These are phyloP conservation scores for Rehmannia glutinosa DNA, from an alignment of 257 asterid species.

Conservation along the genomic window DNA sequence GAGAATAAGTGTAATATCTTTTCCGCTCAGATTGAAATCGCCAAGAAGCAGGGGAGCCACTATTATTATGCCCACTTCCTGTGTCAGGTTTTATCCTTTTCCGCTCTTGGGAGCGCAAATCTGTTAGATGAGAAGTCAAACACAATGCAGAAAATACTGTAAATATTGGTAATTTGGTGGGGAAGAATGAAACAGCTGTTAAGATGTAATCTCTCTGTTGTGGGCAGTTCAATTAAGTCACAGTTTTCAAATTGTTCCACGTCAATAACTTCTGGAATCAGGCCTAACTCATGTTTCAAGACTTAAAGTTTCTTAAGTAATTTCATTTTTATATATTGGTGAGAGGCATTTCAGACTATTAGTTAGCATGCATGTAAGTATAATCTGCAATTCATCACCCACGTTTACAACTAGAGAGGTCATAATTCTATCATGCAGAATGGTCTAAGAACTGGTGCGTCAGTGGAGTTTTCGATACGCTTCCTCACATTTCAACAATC, in stretches of 20 bases:
- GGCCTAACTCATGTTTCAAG: not conserved
- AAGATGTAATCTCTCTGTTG: not conserved
- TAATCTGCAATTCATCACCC: not conserved
- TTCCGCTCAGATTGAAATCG: slow-evolving; percentile 36
- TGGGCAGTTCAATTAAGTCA: too few relatives aligned
- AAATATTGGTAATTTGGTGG: not conserved
- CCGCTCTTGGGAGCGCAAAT: slow-evolving; percentile 35
- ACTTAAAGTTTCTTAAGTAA: not conserved
- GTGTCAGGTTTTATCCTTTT: slow-evolving; percentile 49
- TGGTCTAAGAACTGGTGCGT: too few relatives aligned
- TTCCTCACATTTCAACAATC: not conserved
- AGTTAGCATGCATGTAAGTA: not conserved
- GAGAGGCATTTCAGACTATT: not conserved
- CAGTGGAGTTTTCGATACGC: not conserved
- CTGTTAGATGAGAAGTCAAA: slow-evolving; percentile 31
- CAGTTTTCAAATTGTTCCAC: not conserved
- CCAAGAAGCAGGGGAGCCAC: slow-evolving; percentile 40
- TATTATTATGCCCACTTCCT: slow-evolving; percentile 22
- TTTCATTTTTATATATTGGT: slow-evolving; percentile 1
- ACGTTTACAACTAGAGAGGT: too few relatives aligned
- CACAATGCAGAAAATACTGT: not conserved
- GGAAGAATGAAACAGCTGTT: not conserved
- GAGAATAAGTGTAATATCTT: slow-evolving; percentile 24
- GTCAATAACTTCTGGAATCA: not conserved
- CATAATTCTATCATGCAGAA: too few relatives aligned